phyloP scores from a whole-genome alignment of 371 early-diverging fungal genomes.

The Apophysomyces trapeziformis region DNA sequence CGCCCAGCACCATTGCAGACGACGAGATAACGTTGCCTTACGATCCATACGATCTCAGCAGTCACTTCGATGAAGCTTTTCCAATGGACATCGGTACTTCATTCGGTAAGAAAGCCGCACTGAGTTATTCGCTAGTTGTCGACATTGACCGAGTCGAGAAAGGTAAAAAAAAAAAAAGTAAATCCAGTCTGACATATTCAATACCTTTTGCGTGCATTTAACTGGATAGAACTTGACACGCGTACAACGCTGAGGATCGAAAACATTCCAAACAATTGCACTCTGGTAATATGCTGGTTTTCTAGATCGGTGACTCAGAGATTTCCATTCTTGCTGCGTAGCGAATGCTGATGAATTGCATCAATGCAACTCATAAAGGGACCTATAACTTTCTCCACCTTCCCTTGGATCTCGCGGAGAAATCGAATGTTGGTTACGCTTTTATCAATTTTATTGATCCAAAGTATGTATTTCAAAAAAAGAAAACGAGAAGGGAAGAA shows the following conservation, averaged over 20 bases:
- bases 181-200: too few species aligned
- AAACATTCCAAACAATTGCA: conserved; percentile 92
- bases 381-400: conserved; percentile 88
- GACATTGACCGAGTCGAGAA: conserved; percentile 10
- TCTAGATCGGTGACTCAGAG: background rate
- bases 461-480: conserved; percentile 29
- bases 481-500: background rate
- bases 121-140: too few species aligned
- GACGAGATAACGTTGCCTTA: too few species aligned
- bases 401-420: too few species aligned
- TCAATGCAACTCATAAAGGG: conserved; percentile 79
- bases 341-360: conserved; percentile 78
- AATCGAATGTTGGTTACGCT: too few species aligned
- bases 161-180: background rate
- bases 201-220: background rate
- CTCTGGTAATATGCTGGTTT: conserved; percentile 45
- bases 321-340: conserved; percentile 18
- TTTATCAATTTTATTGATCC: conserved; percentile 86
- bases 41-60: too few species aligned
- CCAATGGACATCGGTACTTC: too few species aligned
- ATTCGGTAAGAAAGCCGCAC: too few species aligned
- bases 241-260: conserved; percentile 88
- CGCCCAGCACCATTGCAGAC: too few species aligned
- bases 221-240: conserved; percentile 31
- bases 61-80: too few species aligned